Percentiles rank a stretch among this genome's conserved stretches.
Conservation (phyloP, 331 rosid species). For the Quercus lobata region DNA sequence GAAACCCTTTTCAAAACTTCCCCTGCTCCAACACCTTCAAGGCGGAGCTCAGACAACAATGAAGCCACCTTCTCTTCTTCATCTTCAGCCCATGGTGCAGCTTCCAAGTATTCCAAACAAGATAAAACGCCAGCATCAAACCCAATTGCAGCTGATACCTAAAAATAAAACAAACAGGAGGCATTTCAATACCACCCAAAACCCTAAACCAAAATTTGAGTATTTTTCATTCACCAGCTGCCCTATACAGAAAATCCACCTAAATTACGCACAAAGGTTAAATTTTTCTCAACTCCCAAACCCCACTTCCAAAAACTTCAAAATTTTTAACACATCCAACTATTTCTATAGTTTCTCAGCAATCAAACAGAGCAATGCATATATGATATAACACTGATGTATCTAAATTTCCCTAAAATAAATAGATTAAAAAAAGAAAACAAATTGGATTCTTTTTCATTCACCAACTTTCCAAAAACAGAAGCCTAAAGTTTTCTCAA, state of each 20-base stretch:
- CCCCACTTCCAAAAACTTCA: neutral
- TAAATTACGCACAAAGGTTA: neutral
- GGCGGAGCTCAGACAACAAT: conserved; percentile 79
- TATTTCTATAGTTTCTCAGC: neutral
- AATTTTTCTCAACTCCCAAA: neutral
- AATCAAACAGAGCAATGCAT: neutral
- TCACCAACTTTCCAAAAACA: neutral
- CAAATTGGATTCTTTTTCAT: neutral
- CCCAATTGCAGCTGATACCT: conserved; percentile 97
- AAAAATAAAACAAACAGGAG: conserved; percentile 12
- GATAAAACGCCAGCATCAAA: conserved; percentile 95
- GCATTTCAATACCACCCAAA: conserved; percentile 4
- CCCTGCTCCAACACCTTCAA: conserved; percentile 83
- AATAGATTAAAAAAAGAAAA: neutral
- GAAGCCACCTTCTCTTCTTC: conserved; percentile 98
- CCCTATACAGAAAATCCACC: neutral
- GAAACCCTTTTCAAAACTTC: conserved; percentile 94
- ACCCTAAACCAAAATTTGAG: neutral
- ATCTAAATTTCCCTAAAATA: neutral
- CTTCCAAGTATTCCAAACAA: conserved; percentile 96
- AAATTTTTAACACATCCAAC: neutral
- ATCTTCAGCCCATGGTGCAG: conserved; percentile 98
- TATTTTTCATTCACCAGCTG: neutral
- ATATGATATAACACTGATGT: too few relatives aligned
- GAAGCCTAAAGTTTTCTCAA: neutral